These are phyloP conservation scores for Fusarium neocosmosporiellum DNA, from an alignment of 2,329 filamentous ascomycete species.

Conservation along the genomic window DNA sequence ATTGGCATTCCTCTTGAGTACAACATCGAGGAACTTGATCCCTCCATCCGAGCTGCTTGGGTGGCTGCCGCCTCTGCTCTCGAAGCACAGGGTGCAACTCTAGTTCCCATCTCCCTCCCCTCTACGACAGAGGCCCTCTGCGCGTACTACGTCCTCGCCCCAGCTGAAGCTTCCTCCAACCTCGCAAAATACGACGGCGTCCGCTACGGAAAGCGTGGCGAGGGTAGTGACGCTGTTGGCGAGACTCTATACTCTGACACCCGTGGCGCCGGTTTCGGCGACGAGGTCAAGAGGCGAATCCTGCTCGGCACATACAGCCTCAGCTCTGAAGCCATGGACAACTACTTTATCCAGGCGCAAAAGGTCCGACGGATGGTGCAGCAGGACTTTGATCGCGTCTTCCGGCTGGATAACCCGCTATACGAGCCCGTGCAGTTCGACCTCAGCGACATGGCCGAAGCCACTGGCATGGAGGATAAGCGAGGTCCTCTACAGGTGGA, in stretches of 20 bases:
- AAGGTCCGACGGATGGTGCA: slow-evolving; percentile 86
- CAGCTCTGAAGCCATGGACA: slow-evolving; percentile 90
- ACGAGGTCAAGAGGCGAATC: slow-evolving; percentile 88
- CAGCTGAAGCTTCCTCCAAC: slow-evolving; percentile 95
- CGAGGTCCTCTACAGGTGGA: slow-evolving; percentile 76
- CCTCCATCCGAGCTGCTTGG: slow-evolving; percentile 78
- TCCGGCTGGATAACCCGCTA: slow-evolving; percentile 77
- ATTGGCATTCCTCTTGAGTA: slow-evolving; percentile 79
- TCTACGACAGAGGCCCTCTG: slow-evolving; percentile 87
- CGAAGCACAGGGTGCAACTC: slow-evolving; percentile 71
- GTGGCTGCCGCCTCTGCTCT: slow-evolving; percentile 68
- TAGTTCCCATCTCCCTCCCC: slow-evolving; percentile 84
- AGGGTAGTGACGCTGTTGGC: slow-evolving; percentile 63
- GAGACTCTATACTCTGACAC: slow-evolving; percentile 81
- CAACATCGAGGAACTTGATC: slow-evolving; percentile 84
- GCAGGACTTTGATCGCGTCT: slow-evolving; percentile 85
- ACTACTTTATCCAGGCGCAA: slow-evolving; percentile 97
- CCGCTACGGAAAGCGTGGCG: slow-evolving; percentile 79
- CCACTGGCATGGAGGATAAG: slow-evolving; percentile 64
- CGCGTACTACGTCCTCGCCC: slow-evolving; percentile 94
- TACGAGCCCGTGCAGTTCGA: slow-evolving; percentile 64
- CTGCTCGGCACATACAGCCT: slow-evolving; percentile 90
- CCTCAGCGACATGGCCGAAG: slow-evolving; percentile 69
- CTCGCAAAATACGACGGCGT: slow-evolving; percentile 97
- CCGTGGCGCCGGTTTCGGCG: slow-evolving; percentile 79